Percentiles rank a stretch among this genome's conserved stretches.
Evolutionary conservation across 108 stramenopile genomes (phyloP).

Genomic region (Nitzschia sp.): DNA sequence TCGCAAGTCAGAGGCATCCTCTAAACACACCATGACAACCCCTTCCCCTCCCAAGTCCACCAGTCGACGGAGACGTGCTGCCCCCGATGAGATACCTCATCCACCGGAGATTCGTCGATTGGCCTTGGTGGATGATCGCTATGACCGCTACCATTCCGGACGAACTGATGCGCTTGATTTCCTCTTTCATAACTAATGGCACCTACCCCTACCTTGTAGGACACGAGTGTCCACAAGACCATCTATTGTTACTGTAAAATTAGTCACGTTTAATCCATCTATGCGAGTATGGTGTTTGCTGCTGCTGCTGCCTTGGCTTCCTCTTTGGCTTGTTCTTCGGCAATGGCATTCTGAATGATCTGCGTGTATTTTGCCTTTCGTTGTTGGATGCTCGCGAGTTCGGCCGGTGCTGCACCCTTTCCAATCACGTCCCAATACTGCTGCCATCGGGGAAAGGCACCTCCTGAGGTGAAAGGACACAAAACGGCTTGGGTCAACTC

Average conservation of each 20-base stretch:
- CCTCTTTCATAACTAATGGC: conserved; percentile 1
- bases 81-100: neutral
- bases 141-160: neutral
- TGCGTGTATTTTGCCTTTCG: conserved; percentile 43
- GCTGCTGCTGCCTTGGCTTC: conserved; percentile 17
- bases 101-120: conserved; percentile 16
- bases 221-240: neutral
- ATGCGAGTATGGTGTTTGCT: neutral
- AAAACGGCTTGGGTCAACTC: conserved; percentile 55
- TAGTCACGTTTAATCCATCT: neutral
- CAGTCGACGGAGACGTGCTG: neutral
- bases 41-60: neutral
- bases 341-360: conserved; percentile 39
- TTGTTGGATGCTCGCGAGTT: conserved; percentile 24
- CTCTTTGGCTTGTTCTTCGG: conserved; percentile 29
- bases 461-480: conserved; percentile 76
- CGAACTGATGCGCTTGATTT: conserved; percentile 5
- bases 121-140: conserved; percentile 3
- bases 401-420: conserved; percentile 11
- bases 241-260: neutral
- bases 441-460: conserved; percentile 65
- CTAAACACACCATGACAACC: too few relatives aligned
- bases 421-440: conserved; percentile 56
- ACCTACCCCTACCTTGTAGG: neutral
- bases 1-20: too few relatives aligned